These are phyloP conservation scores for Galerina marginata DNA, from an alignment of 768 basidiomycete genomes.

Conservation along the genomic window DNA sequence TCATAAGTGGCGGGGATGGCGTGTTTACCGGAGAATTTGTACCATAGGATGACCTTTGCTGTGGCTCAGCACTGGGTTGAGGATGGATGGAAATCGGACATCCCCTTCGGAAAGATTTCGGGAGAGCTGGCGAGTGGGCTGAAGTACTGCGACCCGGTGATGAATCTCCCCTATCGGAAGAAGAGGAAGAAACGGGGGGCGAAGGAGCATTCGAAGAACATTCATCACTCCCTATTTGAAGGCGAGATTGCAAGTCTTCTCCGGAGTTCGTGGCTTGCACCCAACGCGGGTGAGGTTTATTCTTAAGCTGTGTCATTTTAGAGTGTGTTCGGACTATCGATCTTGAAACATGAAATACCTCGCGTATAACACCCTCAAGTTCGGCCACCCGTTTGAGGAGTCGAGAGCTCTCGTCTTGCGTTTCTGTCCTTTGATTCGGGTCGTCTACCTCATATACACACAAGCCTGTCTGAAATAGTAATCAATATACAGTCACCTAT, in stretches of 20 bases:
- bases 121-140: background rate
- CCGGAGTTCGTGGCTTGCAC: constrained; percentile 49
- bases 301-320: constrained; percentile 56
- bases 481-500: background rate
- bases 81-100: background rate
- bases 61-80: no score
- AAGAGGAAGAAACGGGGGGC: no score
- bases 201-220: no score
- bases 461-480: constrained; percentile 64
- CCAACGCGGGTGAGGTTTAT: constrained; percentile 76
- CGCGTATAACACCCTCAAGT: constrained; percentile 84
- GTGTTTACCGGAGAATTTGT: constrained; percentile 39
- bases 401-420: constrained; percentile 64
- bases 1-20: constrained; percentile 46
- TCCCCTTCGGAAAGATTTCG: background rate
- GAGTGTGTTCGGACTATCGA: background rate
- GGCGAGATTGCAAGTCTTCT: constrained; percentile 14
- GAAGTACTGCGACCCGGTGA: no score
- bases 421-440: constrained; percentile 58
- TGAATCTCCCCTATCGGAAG: no score
- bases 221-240: no score
- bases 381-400: constrained; percentile 80
- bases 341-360: constrained; percentile 43
- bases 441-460: constrained; percentile 89
- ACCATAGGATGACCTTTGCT: background rate